Base-by-base conservation (phyloP, 169 alveolate genomes). In the Plasmodium cynomolgi region DNA sequence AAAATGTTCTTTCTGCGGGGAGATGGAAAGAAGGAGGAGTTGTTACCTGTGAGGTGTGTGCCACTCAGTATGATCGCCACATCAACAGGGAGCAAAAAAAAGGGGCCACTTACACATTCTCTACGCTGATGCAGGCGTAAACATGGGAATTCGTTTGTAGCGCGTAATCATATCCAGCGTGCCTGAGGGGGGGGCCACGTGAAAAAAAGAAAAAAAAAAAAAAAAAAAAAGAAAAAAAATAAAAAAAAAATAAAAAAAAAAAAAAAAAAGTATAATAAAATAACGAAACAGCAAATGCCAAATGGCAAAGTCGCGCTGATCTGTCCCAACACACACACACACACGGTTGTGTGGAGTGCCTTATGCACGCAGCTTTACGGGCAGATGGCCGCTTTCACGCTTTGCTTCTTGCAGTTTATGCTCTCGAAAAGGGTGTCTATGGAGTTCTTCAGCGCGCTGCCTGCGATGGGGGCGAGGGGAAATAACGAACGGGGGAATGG, bases 151-250 rank as follows among this genome's bases (percentile, higher is more conserved):
- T 99, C 41, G 98, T 98, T 41, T 98, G 97, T 11, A 99, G 99
- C 6, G 99, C 94, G 91, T 97, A 98, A n/a, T 97, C 95, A 92
- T 96, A 97, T 13, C 99, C 99, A 23, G 99, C 99, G 93, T 98
- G 99, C 9, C 99, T 96, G 74, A 9, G 26, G 37, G 29, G 68
- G 56, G 20, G n/a, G 34, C 31, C 26, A 15, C 34, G 39, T 77
- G 58, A 29, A 83, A 68, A 33, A 11, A 54, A 33, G 33, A 47
- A 39, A 0, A 26, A 26, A 44, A 81, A n/a, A 44, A 23, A 72
- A 71, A 47, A 72, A 62, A 34, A 68, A 71, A 68, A 58, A n/a
- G 44, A 79, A 33, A 82, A n/a, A n/a, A n/a, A n/a, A n/a, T n/a
- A n/a, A n/a, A n/a, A n/a, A n/a, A n/a, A n/a, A n/a, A n/a, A n/a